Conservation (phyloP, 202 grass and related monocot genomes). For the Hordeum pubiflorum region DNA sequence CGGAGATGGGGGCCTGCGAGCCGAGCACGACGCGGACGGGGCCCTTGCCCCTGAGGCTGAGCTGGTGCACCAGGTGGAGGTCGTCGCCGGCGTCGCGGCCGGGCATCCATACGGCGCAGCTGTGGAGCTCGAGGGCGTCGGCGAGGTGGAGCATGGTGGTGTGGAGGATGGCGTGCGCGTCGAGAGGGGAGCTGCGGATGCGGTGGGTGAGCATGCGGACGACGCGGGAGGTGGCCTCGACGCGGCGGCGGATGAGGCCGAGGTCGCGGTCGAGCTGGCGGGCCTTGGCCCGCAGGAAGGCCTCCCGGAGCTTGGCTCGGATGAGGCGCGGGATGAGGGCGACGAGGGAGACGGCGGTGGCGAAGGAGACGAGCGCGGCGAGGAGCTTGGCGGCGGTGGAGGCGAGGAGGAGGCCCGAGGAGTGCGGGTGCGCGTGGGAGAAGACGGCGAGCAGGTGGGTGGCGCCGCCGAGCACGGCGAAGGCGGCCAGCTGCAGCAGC, state of each 20-base stretch:
- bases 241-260: conserved; percentile 31
- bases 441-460: conserved; percentile 47
- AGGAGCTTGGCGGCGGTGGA: conserved; percentile 51
- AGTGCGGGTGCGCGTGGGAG: conserved; percentile 36
- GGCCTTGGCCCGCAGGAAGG: conserved; percentile 46
- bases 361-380: conserved; percentile 38
- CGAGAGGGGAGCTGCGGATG: conserved; percentile 18
- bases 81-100: not conserved
- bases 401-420: conserved; percentile 23
- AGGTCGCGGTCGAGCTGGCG: conserved; percentile 46
- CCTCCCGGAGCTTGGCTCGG: conserved; percentile 51
- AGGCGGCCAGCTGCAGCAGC: conserved; percentile 50
- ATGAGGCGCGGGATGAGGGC: conserved; percentile 51
- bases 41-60: not conserved
- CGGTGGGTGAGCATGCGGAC: conserved; percentile 32
- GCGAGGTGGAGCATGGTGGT: conserved; percentile 53
- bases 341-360: conserved; percentile 45
- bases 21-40: conserved; percentile 8
- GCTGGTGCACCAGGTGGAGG: conserved; percentile 22
- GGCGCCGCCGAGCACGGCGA: conserved; percentile 53
- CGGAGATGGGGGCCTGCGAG: not conserved
- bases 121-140: conserved; percentile 26
- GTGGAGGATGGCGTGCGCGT: conserved; percentile 35
- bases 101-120: conserved; percentile 59
- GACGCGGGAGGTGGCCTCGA: conserved; percentile 46